Percentiles rank a stretch among this genome's conserved stretches.
Evolutionary conservation across 2,329 filamentous ascomycete genomes (phyloP).

Genomic region (Pseudocercospora crystallina): DNA sequence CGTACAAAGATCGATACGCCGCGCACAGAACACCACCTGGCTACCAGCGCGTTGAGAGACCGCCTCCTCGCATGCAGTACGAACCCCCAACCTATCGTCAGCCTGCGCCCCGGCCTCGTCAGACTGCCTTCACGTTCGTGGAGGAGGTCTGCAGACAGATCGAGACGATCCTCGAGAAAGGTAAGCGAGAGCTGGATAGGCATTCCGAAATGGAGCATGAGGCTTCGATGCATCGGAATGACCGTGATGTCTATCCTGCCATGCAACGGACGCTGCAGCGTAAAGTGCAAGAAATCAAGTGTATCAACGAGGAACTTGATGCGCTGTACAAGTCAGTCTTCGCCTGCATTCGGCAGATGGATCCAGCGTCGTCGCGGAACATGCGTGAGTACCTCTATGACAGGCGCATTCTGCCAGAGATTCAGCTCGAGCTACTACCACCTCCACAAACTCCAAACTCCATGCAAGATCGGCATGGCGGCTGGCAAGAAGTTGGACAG

Average conservation of each 20-base stretch:
- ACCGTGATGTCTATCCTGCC: slow-evolving; percentile 14
- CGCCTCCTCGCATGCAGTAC: no score
- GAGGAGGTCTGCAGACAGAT: slow-evolving; percentile 17
- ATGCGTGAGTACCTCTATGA: slow-evolving; percentile 9
- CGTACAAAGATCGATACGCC: neutral
- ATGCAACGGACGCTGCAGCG: slow-evolving; percentile 12
- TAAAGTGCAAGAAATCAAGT: slow-evolving; percentile 13
- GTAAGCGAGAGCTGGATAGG: slow-evolving; percentile 13
- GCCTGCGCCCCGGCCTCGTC: no score
- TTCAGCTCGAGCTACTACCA: slow-evolving; percentile 10
- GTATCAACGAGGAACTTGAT: slow-evolving; percentile 9
- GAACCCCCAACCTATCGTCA: no score
- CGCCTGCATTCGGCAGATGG: slow-evolving; percentile 13
- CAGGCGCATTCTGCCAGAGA: slow-evolving; percentile 12
- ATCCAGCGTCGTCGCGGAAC: slow-evolving; percentile 7
- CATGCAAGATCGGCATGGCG: slow-evolving; percentile 1
- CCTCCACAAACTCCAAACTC: slow-evolving; percentile 5
- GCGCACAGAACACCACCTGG: neutral
- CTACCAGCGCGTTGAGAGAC: neutral
- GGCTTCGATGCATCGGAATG: slow-evolving; percentile 9
- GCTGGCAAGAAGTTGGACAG: slow-evolving; percentile 15
- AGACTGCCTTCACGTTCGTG: slow-evolving; percentile 14
- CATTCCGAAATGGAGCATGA: slow-evolving; percentile 16
- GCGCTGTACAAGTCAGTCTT: slow-evolving; percentile 12
- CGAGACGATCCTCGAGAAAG: slow-evolving; percentile 7